Percentiles rank a stretch among this genome's conserved stretches.
These are phyloP conservation scores for Apophysomyces variabilis DNA, from an alignment of 371 early-diverging fungal genomes.

Conservation along the genomic window DNA sequence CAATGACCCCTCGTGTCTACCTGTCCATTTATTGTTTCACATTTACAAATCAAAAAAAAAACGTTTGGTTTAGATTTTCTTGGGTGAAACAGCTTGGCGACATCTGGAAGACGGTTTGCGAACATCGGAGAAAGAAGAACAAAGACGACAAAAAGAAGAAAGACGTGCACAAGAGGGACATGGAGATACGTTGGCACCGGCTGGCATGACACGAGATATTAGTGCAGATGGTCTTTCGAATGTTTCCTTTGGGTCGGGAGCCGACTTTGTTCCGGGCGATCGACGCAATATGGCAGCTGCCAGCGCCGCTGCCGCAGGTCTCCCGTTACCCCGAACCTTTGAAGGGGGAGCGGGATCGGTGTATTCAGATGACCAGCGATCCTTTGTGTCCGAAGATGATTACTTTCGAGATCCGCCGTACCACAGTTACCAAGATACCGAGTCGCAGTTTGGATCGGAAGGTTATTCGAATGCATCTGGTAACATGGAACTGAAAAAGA, in stretches of 20 bases:
- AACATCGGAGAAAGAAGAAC: conserved; percentile 39
- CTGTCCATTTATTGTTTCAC: no score
- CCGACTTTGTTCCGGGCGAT: conserved; percentile 22
- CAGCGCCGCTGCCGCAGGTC: conserved; percentile 27
- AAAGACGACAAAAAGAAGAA: conserved; percentile 33
- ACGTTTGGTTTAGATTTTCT: conserved; percentile 51
- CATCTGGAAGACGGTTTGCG: conserved; percentile 64
- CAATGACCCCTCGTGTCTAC: not conserved
- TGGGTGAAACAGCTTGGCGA: conserved; percentile 74
- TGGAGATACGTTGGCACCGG: conserved; percentile 16
- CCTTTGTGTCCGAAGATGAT: conserved; percentile 67
- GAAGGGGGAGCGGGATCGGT: conserved; percentile 18
- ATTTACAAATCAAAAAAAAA: no score
- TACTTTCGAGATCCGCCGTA: conserved; percentile 24
- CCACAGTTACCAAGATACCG: conserved; percentile 19
- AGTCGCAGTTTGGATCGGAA: conserved; percentile 32
- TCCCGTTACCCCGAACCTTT: conserved; percentile 22
- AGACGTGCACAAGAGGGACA: conserved; percentile 21
- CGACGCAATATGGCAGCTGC: conserved; percentile 19
- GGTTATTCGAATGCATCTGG: conserved; percentile 22
- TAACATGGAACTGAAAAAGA: conserved; percentile 23
- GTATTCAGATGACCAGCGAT: conserved; percentile 62
- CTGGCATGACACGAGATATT: conserved; percentile 25
- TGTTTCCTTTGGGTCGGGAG: conserved; percentile 39
- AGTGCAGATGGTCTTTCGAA: conserved; percentile 41